Evolutionary conservation across 352 stramenopile genomes (phyloP), one percentile per base, ranked within the genome.

Genomic region (Globisporangium okanoganense): DNA sequence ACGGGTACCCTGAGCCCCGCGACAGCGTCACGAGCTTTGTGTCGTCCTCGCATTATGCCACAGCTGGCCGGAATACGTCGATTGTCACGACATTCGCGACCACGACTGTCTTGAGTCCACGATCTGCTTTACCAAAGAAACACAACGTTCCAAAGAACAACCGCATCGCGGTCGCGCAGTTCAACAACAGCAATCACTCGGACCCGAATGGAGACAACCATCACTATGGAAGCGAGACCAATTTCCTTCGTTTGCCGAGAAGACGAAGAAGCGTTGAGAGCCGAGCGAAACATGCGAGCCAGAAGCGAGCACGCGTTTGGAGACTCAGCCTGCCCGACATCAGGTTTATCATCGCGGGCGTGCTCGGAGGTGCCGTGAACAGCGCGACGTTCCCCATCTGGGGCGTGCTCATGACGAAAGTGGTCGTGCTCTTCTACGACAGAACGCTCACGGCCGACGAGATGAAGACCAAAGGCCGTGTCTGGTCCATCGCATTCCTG

Each of bases 381-480:
- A 71, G 57, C 2, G 67, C 72, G 0, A 61, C 76, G 5, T 86
- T 85, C 61, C 78, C 76, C 0, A 18, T 73, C 13, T 79, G 65
- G 62, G 76, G 76, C 25, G 64, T 83, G 24, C 55, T 86, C 27
- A 51, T 86, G 22, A 75, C 64, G 43, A 82, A 83, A 43, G 73
- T 82, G 56, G 72, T 80, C 20, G 65, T 72, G 27, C 52, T 86
- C 10, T 85, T 78, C 64, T 84, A 73, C 41, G 58, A 81, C 40
- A 64, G 65, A n/a, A 41, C 64, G n/a, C 62, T 79, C 13, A 58
- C 61, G 0, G 62, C 71, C n/a, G 35, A 72, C 55, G 75, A 79
- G 25, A 75, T 87, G 78, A 60, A 70, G 10, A 53, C 61, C 16
- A 60, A 74, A 13, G 74, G 70, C 7, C 53, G 67, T 7, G 65